phyloP scores from a whole-genome alignment of 139 green algal genomes.

The Zygnema cylindricum region DNA sequence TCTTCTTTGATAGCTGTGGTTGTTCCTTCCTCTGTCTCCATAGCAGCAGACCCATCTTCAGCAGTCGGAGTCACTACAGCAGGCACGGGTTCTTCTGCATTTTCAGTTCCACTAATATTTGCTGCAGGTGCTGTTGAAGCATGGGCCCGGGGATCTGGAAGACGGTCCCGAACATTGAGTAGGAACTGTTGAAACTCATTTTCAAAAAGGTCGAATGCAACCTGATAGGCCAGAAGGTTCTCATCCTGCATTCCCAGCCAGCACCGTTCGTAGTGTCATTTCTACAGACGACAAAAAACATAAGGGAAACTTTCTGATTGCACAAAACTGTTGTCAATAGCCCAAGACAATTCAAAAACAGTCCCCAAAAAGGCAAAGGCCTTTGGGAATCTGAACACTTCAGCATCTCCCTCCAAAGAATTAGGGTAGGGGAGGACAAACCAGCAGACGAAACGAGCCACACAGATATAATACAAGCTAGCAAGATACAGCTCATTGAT shows the following conservation, averaged over 20 bases:
- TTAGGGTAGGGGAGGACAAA: too few species aligned
- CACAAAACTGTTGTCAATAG: neutral
- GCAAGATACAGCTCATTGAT: too few species aligned
- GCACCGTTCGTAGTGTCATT: neutral
- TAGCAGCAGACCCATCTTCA: slow-evolving; percentile 14
- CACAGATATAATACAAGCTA: too few species aligned
- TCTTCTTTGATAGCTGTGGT: slow-evolving; percentile 8
- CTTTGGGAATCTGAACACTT: too few species aligned
- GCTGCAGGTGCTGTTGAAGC: neutral
- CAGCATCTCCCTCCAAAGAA: too few species aligned
- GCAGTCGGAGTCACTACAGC: slow-evolving; percentile 4
- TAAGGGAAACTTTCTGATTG: neutral
- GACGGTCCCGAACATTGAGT: slow-evolving; percentile 64
- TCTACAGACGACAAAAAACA: neutral
- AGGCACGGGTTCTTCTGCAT: neutral
- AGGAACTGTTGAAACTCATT: slow-evolving; percentile 93
- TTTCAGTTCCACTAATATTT: neutral
- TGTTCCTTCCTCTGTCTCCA: slow-evolving; percentile 55
- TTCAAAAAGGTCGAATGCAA: slow-evolving; percentile 96
- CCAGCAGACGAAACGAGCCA: too few species aligned
- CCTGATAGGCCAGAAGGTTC: slow-evolving; percentile 90
- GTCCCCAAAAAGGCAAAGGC: neutral
- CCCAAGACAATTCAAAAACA: too few species aligned
- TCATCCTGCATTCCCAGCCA: slow-evolving; percentile 64
- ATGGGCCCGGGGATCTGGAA: slow-evolving; percentile 47